Conservation (phyloP, 2,329 filamentous ascomycete genomes). For the Exophiala xenobiotica region DNA sequence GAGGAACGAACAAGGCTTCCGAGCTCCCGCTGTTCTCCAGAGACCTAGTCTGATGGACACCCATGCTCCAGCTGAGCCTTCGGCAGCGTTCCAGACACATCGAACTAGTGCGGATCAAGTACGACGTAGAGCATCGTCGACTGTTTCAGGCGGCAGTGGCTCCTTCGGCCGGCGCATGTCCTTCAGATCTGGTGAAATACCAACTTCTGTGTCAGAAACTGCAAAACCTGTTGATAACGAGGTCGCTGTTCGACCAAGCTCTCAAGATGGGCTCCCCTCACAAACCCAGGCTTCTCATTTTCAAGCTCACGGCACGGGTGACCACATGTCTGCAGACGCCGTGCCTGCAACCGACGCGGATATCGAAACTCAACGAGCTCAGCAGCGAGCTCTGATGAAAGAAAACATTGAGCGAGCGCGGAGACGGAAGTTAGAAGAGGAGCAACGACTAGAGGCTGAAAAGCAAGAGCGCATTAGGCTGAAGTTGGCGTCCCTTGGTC, state of each 20-base stretch:
- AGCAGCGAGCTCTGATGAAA: slow-evolving; percentile 61
- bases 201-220: slow-evolving; percentile 40
- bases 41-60: slow-evolving; percentile 64
- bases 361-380: slow-evolving; percentile 30
- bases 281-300: slow-evolving; percentile 31
- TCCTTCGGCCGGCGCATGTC: slow-evolving; percentile 65
- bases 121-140: slow-evolving; percentile 82
- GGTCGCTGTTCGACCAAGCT: slow-evolving; percentile 36
- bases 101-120: slow-evolving; percentile 66
- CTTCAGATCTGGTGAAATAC: slow-evolving; percentile 48
- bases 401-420: slow-evolving; percentile 59
- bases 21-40: slow-evolving; percentile 77
- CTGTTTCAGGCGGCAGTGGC: slow-evolving; percentile 83
- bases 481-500: slow-evolving; percentile 53
- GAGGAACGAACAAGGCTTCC: slow-evolving; percentile 64
- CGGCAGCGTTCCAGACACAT: slow-evolving; percentile 79
- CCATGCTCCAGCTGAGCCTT: slow-evolving; percentile 72
- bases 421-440: slow-evolving; percentile 54
- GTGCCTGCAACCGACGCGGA: slow-evolving; percentile 21
- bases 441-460: slow-evolving; percentile 57
- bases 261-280: slow-evolving; percentile 23
- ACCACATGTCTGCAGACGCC: slow-evolving; percentile 32
- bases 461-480: slow-evolving; percentile 58
- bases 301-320: slow-evolving; percentile 33
- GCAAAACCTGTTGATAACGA: slow-evolving; percentile 34